Base-by-base conservation (phyloP, 345 rosid genomes). In the Psidium friedrichsthalianum region DNA sequence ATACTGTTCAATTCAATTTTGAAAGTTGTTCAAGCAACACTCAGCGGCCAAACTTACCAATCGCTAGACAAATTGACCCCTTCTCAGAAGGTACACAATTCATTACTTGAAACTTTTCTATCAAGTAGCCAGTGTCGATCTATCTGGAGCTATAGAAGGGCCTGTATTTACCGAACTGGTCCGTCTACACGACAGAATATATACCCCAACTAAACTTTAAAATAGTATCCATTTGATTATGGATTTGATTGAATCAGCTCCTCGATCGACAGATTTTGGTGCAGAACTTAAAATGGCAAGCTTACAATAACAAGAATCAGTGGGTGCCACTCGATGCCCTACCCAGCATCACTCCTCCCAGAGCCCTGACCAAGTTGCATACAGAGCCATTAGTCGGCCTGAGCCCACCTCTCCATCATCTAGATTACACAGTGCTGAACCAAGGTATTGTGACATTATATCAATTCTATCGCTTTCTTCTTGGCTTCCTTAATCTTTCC, bases 1-100 rank as follows among this genome's bases (percentile, higher is more conserved):
- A 90, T 96, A 29, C 84, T 94, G 59, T 87, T 94, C 74, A 87
- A 94, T 86, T 93, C 94, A 42, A 86, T 94, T 20, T 93, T 86
- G 87, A 88, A 88, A 76, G 86, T 93, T 9, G 84, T 86, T 6
- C 93, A 88, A 82, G 98, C 88, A 40, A 84, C 89, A 18, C 89
- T 92, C 32, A 90, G 85, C 27, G 92, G 90, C 18, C 87, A 85
- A 5, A 81, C n/a, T 6, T 87, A 85, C 49, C 59, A 25, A 86
- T 78, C 87, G 52, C 82, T 90, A 7, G 91, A 92, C 42, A 87
- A 86, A 42, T 88, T 93, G n/a, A 84, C 49, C 82, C 86, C 51
- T 36, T 58, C 82, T 27, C 91, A 91, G 40, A 89, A 87, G 89
- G 96, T 93, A 86, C 40, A 90, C 55, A 59, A 27, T 27, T 59